phyloP scores from a whole-genome alignment of 2,329 filamentous ascomycete genomes.

The Neofusicoccum sp. region DNA sequence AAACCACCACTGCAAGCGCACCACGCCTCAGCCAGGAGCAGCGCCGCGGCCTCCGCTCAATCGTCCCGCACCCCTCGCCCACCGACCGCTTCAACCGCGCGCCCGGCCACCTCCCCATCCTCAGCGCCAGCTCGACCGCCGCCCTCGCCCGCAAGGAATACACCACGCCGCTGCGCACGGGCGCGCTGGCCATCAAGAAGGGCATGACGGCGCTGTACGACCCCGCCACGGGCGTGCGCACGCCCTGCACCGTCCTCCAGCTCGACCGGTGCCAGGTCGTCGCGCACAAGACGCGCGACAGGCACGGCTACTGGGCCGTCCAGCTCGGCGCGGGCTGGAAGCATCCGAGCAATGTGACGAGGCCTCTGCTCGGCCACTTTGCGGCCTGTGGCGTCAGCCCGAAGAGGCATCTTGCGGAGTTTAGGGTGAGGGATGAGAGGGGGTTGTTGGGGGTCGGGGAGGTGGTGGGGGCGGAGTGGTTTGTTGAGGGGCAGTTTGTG shows the following conservation, averaged over 20 bases:
- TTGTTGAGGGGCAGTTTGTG: constrained; percentile 84
- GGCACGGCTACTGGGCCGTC: constrained; percentile 91
- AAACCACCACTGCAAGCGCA: not conserved
- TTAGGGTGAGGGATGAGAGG: constrained; percentile 70
- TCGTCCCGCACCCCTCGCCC: constrained; percentile 10
- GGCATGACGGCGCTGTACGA: constrained; percentile 94
- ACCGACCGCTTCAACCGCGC: constrained; percentile 52
- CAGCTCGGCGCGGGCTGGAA: constrained; percentile 80
- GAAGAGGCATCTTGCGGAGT: constrained; percentile 82
- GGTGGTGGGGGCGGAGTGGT: constrained; percentile 82
- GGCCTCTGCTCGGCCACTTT: constrained; percentile 84
- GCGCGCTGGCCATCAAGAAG: constrained; percentile 84
- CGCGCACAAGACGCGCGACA: constrained; percentile 74
- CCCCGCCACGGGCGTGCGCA: constrained; percentile 69
- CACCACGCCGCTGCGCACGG: constrained; percentile 67
- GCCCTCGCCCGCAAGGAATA: constrained; percentile 58
- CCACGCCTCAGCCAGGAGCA: not conserved
- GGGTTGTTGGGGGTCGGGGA: constrained; percentile 76
- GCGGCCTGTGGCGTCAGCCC: constrained; percentile 77
- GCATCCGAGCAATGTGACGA: constrained; percentile 71
- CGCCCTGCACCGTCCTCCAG: constrained; percentile 88
- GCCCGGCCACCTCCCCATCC: constrained; percentile 47
- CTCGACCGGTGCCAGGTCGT: constrained; percentile 90
- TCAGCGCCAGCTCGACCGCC: constrained; percentile 57
- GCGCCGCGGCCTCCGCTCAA: constrained; percentile 8